Conservation (phyloP, 2,329 filamentous ascomycete genomes). For the Westerdykella aurantiaca region DNA sequence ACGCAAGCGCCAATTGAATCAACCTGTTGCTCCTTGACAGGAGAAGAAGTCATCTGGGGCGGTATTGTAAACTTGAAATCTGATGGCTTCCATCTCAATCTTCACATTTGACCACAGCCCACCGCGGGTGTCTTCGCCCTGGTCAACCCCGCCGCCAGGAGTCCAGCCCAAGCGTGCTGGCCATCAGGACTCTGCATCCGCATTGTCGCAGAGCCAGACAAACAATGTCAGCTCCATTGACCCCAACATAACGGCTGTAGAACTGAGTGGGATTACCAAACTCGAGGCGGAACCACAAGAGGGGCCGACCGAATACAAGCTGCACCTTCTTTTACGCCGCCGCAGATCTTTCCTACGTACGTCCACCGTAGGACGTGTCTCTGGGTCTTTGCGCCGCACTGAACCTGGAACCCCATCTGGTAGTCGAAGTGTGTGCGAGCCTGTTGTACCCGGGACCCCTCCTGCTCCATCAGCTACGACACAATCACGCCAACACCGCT, state of each 20-base stretch:
- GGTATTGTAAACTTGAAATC: background rate
- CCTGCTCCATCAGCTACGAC: constrained; percentile 48
- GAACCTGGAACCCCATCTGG: constrained; percentile 24
- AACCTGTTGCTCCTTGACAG: background rate
- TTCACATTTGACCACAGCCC: constrained; percentile 92
- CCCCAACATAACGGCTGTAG: constrained; percentile 9
- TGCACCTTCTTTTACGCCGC: constrained; percentile 78
- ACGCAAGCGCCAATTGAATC: background rate
- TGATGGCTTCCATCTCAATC: constrained; percentile 90
- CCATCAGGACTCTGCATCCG: constrained; percentile 15
- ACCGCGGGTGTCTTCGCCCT: constrained; percentile 82
- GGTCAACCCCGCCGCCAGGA: constrained; percentile 56
- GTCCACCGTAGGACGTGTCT: constrained; percentile 56
- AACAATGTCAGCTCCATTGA: background rate
- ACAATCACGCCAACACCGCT: constrained; percentile 71
- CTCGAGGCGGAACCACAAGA: constrained; percentile 88
- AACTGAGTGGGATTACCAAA: constrained; percentile 54
- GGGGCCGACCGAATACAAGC: constrained; percentile 92
- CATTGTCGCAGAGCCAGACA: constrained; percentile 5
- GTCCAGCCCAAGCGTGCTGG: constrained; percentile 11
- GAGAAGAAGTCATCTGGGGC: background rate
- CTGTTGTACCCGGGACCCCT: constrained; percentile 24
- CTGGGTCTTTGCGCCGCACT: constrained; percentile 47
- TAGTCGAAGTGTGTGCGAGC: constrained; percentile 28
- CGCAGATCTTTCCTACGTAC: constrained; percentile 67